Evolutionary conservation across 768 basidiomycete genomes (phyloP).

Genomic region (Lactarius vividus): DNA sequence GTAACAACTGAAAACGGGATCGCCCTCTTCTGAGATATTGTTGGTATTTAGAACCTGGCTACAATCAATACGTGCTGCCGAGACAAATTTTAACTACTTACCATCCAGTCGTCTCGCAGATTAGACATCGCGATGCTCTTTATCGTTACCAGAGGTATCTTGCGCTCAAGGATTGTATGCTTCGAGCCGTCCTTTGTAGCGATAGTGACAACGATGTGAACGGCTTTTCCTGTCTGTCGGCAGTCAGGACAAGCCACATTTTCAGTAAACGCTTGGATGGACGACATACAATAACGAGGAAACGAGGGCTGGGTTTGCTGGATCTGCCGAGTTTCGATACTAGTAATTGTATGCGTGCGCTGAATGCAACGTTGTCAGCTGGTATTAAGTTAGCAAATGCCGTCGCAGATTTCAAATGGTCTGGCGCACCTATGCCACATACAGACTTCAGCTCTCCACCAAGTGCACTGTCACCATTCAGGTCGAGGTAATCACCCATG

Average conservation of each 20-base stretch:
- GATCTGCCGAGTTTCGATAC: conserved; percentile 85
- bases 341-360: conserved; percentile 73
- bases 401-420: background rate
- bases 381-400: background rate
- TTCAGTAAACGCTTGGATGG: background rate
- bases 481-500: conserved; percentile 92
- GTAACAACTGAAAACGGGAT: conserved; percentile 84
- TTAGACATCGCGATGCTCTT: conserved; percentile 83
- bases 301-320: conserved; percentile 89
- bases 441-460: conserved; percentile 71
- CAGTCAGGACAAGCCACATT: background rate
- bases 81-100: conserved; percentile 36
- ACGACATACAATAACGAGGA: conserved; percentile 75
- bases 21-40: conserved; percentile 82
- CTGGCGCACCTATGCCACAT: conserved; percentile 66
- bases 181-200: conserved; percentile 56
- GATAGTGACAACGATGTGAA: conserved; percentile 68
- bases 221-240: conserved; percentile 75
- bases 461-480: conserved; percentile 76
- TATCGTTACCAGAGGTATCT: conserved; percentile 86
- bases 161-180: conserved; percentile 70
- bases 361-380: conserved; percentile 83
- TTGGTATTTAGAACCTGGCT: conserved; percentile 72
- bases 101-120: conserved; percentile 94
- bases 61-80: background rate